Evolutionary conservation across 495 filamentous ascomycete species (phyloP), one percentile per base, ranked within the genome.

Genomic region (Aspergillus affinis): DNA sequence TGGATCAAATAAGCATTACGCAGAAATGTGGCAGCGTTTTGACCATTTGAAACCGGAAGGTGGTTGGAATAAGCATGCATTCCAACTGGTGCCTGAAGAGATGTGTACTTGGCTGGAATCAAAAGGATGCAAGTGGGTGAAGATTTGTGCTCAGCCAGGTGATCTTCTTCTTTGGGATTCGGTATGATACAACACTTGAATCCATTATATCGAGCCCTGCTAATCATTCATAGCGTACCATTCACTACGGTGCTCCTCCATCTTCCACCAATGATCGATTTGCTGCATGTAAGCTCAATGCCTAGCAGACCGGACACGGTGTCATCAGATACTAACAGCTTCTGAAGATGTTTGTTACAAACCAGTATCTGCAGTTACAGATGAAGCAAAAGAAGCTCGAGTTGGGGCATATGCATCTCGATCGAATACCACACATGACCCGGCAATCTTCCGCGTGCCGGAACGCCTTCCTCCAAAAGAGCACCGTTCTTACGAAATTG

Each of bases 191-290:
- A n/a, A n/a, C n/a, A n/a, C n/a, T n/a, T n/a, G n/a, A n/a, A n/a
- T n/a, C n/a, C n/a, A n/a, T n/a, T n/a, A n/a, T n/a, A n/a, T n/a
- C n/a, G n/a, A n/a, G n/a, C n/a, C n/a, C n/a, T 64, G 62, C n/a
- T 78, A 70, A 45, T 45, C n/a, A 45, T 45, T 8, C 41, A n/a
- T n/a, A 45, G 41, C 41, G 41, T 45, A 45, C 41, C n/a, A n/a
- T 45, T n/a, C 41, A 45, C 41, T 45, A 45, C n/a, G 41, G 41
- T 45, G 41, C 41, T n/a, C 9, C n/a, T 45, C 41, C 41, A n/a
- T 45, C 41, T 8, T 45, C 41, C 9, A n/a, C n/a, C 9, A 45
- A 45, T 45, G 41, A 45, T 45, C 41, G 41, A 9, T 45, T 45
- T 45, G 41, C 41, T 8, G 41, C 41, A 9, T 45, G 41, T 45